These are phyloP conservation scores for Carpinus viminea DNA, from an alignment of 306 rosid species.

Conservation along the genomic window DNA sequence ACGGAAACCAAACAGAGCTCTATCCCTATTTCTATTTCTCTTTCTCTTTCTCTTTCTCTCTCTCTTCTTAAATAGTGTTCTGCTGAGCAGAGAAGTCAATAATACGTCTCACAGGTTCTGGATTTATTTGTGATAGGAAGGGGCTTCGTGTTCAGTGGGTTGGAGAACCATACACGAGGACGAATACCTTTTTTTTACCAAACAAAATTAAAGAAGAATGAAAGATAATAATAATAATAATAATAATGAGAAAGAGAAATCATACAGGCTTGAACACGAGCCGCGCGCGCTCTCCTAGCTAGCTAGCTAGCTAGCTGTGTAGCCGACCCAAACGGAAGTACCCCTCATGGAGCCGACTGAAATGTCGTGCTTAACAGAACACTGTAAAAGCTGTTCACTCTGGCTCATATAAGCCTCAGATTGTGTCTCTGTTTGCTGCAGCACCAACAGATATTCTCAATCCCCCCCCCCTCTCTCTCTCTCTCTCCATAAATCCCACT, in stretches of 20 bases:
- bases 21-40: too few species aligned
- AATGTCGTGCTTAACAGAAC: conserved; percentile 76
- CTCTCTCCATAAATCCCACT: conserved; percentile 43
- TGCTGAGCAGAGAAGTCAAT: too few species aligned
- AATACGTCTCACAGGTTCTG: not conserved
- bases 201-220: not conserved
- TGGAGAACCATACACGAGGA: too few species aligned
- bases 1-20: not conserved
- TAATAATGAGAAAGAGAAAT: too few species aligned
- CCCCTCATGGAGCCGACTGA: conserved; percentile 50
- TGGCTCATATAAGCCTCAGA: conserved; percentile 69
- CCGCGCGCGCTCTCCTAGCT: conserved; percentile 39
- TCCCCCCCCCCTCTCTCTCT: conserved; percentile 25
- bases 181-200: not conserved
- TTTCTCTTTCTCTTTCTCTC: too few species aligned
- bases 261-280: not conserved
- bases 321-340: conserved; percentile 42
- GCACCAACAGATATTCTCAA: conserved; percentile 25
- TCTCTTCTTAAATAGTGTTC: too few species aligned
- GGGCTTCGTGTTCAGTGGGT: not conserved
- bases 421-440: conserved; percentile 33
- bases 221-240: not conserved
- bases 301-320: conserved; percentile 9
- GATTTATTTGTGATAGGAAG: not conserved
- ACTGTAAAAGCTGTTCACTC: conserved; percentile 65